phyloP scores from a whole-genome alignment of 768 basidiomycete genomes.

The Rickenella mellea region DNA sequence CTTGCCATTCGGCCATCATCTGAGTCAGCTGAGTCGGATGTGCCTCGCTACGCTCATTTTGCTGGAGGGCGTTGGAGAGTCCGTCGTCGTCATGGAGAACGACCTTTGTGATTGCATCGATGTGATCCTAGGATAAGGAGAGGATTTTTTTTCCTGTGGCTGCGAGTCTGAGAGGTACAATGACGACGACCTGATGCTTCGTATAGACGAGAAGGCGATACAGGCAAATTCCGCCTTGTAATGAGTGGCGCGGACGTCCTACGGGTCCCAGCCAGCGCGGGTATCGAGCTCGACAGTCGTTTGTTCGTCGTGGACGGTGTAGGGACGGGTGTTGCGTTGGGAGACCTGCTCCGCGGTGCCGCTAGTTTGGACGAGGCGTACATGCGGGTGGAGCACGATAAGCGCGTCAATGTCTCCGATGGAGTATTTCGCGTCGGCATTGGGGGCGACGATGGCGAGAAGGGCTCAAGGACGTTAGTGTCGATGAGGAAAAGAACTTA shows the following conservation, averaged over 20 bases:
- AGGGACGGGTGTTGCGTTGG: constrained; percentile 44
- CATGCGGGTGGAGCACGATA: constrained; percentile 29
- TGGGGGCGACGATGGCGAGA: not conserved
- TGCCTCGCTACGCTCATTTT: too few species aligned
- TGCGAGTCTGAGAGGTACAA: constrained; percentile 9
- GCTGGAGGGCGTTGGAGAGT: constrained; percentile 7
- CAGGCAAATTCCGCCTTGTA: constrained; percentile 1
- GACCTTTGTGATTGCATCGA: constrained; percentile 27
- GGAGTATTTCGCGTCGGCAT: constrained; percentile 15
- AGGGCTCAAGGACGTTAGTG: constrained; percentile 14
- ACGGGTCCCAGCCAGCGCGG: constrained; percentile 12
- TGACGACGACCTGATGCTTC: not conserved
- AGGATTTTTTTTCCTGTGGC: constrained; percentile 11
- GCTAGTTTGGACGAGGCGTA: constrained; percentile 27
- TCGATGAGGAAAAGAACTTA: constrained; percentile 19
- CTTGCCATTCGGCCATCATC: too few species aligned
- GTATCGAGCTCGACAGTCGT: constrained; percentile 19
- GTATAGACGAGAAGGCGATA: not conserved
- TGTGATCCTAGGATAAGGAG: constrained; percentile 16
- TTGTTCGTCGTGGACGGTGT: constrained; percentile 22
- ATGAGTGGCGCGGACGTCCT: constrained; percentile 12
- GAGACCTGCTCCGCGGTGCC: constrained; percentile 31
- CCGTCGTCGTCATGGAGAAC: constrained; percentile 27
- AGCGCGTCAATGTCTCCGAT: constrained; percentile 47
- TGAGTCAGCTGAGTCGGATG: too few species aligned